These are phyloP conservation scores for Tetrahymena elliotti DNA, from an alignment of 73 alveolate species.

Conservation along the genomic window DNA sequence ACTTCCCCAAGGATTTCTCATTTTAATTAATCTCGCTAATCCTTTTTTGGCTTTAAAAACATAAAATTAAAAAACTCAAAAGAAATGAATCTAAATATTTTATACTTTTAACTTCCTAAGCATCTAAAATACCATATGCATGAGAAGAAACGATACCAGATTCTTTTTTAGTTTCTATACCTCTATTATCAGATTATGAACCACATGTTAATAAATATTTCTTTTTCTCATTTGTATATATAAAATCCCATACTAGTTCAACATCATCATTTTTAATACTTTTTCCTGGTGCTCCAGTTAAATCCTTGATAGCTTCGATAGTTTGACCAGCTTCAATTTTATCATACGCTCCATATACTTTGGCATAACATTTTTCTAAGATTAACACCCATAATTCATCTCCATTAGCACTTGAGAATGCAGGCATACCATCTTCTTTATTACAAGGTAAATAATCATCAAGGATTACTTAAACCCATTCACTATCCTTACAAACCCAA, in stretches of 20 bases:
- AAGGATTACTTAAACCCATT: slow-evolving; percentile 69
- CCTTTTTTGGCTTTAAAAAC: slow-evolving; percentile 35
- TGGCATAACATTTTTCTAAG: slow-evolving; percentile 86
- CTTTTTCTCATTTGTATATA: slow-evolving; percentile 22
- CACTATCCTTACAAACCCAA: slow-evolving; percentile 75
- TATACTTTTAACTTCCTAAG: slow-evolving; percentile 34
- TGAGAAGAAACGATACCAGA: slow-evolving; percentile 74
- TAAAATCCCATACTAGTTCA: slow-evolving; percentile 45
- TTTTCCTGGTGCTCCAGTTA: slow-evolving; percentile 83
- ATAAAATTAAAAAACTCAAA: background rate
- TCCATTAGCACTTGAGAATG: slow-evolving; percentile 67
- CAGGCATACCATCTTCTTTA: slow-evolving; percentile 76
- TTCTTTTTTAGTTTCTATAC: slow-evolving; percentile 55
- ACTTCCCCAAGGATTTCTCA: slow-evolving; percentile 94
- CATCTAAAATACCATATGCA: slow-evolving; percentile 63
- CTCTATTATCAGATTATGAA: slow-evolving; percentile 70
- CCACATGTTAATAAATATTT: slow-evolving; percentile 64
- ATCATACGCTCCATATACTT: slow-evolving; percentile 72
- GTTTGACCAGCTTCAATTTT: slow-evolving; percentile 77
- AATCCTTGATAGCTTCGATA: slow-evolving; percentile 65
- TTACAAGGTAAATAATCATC: slow-evolving; percentile 83
- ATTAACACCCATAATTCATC: slow-evolving; percentile 80
- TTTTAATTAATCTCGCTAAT: slow-evolving; percentile 58
- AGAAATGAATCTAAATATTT: background rate
- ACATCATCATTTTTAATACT: slow-evolving; percentile 24